Evolutionary conservation across 192 early-diverging fungal genomes (phyloP).

Genomic region (Entrophospora sp.): DNA sequence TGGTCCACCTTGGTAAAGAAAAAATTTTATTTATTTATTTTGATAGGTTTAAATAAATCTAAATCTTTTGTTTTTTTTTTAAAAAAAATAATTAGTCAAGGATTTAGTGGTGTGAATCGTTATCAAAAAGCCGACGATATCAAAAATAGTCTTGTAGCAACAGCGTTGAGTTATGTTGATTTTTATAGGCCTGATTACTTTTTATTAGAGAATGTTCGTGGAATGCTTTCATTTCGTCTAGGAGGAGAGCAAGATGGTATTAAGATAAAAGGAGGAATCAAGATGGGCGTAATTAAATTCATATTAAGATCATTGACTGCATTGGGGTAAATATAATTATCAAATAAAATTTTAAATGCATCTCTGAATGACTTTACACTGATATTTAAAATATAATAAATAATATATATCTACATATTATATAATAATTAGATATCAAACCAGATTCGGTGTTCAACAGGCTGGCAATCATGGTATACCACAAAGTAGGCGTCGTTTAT

Average conservation of each 20-base stretch:
- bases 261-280: slow-evolving; percentile 45
- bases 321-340: slow-evolving; percentile 48
- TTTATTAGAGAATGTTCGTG: slow-evolving; percentile 62
- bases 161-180: slow-evolving; percentile 59
- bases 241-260: slow-evolving; percentile 49
- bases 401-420: background rate
- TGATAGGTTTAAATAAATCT: background rate
- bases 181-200: slow-evolving; percentile 60
- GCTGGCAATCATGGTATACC: slow-evolving; percentile 55
- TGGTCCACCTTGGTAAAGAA: slow-evolving; percentile 52
- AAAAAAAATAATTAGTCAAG: slow-evolving; percentile 32
- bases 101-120: slow-evolving; percentile 54
- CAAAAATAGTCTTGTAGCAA: slow-evolving; percentile 57
- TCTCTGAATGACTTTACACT: background rate
- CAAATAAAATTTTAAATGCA: too few species aligned
- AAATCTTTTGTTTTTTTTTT: background rate
- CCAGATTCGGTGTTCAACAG: slow-evolving; percentile 52
- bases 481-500: slow-evolving; percentile 55
- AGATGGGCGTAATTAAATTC: slow-evolving; percentile 58
- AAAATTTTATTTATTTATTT: background rate
- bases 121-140: slow-evolving; percentile 53
- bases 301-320: slow-evolving; percentile 52
- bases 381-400: background rate
- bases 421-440: slow-evolving; percentile 38
- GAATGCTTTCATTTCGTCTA: slow-evolving; percentile 44